Conservation (phyloP, 345 rosid genomes). For the Hevea brasiliensis region DNA sequence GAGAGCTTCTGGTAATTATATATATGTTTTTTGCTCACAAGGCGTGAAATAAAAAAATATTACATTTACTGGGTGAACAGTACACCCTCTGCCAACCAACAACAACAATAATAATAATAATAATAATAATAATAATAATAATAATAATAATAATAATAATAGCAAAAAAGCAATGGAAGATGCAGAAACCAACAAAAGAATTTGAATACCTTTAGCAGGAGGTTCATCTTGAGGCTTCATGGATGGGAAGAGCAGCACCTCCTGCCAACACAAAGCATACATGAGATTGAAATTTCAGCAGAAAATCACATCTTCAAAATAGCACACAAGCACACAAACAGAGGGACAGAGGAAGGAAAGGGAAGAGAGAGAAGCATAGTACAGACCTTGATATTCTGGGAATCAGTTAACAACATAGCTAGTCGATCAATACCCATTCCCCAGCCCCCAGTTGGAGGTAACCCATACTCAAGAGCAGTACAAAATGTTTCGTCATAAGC, state of each 20-base stretch:
- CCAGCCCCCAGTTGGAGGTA: conserved; percentile 99
- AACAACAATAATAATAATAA: too few relatives aligned
- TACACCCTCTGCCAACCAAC: too few relatives aligned
- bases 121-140: too few relatives aligned
- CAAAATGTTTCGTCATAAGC: conserved; percentile 93
- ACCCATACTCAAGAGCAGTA: conserved; percentile 76
- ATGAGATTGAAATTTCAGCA: background rate
- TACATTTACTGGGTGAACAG: too few relatives aligned
- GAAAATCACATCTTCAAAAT: background rate
- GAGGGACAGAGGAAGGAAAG: too few relatives aligned
- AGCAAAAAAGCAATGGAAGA: too few relatives aligned
- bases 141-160: too few relatives aligned
- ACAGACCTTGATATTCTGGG: conserved; percentile 88
- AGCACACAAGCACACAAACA: too few relatives aligned
- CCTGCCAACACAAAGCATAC: conserved; percentile 44
- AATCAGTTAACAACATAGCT: conserved; percentile 85
- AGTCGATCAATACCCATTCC: conserved; percentile 91
- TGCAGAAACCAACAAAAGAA: too few relatives aligned
- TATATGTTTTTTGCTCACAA: too few relatives aligned
- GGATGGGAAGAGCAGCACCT: conserved; percentile 96
- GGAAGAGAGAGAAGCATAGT: background rate
- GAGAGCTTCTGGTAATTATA: too few relatives aligned
- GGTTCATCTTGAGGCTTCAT: conserved; percentile 97
- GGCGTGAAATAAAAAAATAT: too few relatives aligned
- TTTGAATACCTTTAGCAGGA: conserved; percentile 48